A percentile compares a stretch with the other conserved stretches of the same genome.
These are phyloP conservation scores for Nicotiana noctiflora DNA, from an alignment of 257 asterid genomes.

Conservation along the genomic window DNA sequence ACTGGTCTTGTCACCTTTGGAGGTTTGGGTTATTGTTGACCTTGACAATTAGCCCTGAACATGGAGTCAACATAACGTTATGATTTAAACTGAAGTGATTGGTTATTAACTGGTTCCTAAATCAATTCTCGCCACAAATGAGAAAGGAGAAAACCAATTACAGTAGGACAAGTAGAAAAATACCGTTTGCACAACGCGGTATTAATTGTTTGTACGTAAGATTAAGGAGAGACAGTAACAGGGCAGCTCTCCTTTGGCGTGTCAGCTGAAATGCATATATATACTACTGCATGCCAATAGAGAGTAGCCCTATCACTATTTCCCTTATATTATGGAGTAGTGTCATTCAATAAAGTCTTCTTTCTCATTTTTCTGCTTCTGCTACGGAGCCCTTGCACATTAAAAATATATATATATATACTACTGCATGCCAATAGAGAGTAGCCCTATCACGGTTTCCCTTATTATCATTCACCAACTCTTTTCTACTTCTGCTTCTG, in stretches of 20 bases:
- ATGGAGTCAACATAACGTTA: no score
- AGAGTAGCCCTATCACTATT: conserved; percentile 44
- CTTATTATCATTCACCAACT: not conserved
- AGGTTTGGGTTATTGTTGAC: no score
- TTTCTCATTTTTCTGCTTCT: not conserved
- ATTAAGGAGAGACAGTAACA: conserved; percentile 34
- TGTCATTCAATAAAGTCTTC: not conserved
- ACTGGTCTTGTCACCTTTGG: no score
- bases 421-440: conserved; percentile 44
- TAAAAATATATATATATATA: no score
- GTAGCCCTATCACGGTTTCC: conserved; percentile 36
- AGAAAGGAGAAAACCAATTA: not conserved
- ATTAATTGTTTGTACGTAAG: not conserved
- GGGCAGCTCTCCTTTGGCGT: conserved; percentile 75
- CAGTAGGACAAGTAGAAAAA: not conserved
- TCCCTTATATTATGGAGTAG: conserved; percentile 18
- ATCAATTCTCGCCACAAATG: no score
- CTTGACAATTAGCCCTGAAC: no score
- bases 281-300: conserved; percentile 34
- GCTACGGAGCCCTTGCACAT: not conserved
- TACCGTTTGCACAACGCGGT: not conserved
- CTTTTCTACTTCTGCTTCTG: not conserved
- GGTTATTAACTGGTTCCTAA: no score
- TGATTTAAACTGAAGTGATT: no score
- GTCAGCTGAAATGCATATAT: conserved; percentile 1